Evolutionary conservation across 192 early-diverging fungal species (phyloP).

Genomic region (Coemansia sp.): DNA sequence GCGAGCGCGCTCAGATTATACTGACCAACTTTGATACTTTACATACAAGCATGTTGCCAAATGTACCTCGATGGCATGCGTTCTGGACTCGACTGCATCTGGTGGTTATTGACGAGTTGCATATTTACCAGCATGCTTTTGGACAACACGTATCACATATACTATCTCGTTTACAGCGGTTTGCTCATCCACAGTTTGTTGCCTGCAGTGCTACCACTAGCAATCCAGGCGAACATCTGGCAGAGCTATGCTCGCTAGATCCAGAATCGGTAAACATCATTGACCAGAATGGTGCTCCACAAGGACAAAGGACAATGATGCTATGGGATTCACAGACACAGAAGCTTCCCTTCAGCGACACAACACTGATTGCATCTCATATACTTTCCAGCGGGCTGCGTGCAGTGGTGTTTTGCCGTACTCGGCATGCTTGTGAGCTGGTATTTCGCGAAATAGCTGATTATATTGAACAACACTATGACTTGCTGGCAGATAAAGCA

Average conservation of each 20-base stretch:
- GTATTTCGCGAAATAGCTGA: conserved; percentile 23
- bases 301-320: conserved; percentile 12
- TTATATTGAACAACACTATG: background rate
- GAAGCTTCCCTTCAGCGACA: conserved; percentile 15
- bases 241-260: conserved; percentile 9
- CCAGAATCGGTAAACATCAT: background rate
- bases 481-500: conserved; percentile 2
- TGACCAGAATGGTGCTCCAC: conserved; percentile 24
- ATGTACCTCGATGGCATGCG: conserved; percentile 55
- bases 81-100: conserved; percentile 57
- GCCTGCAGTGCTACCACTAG: conserved; percentile 73
- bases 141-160: conserved; percentile 67
- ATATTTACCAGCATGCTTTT: conserved; percentile 65
- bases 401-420: conserved; percentile 58
- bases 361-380: conserved; percentile 26
- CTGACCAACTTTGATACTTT: conserved; percentile 86
- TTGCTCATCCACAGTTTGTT: conserved; percentile 59
- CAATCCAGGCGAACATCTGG: conserved; percentile 49
- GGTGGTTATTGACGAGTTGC: conserved; percentile 77
- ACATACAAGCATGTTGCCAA: conserved; percentile 66
- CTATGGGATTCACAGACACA: conserved; percentile 18
- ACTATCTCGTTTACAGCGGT: conserved; percentile 61
- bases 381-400: conserved; percentile 40
- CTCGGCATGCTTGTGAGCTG: conserved; percentile 54
- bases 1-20: conserved; percentile 57